A percentile compares a stretch with the other conserved stretches of the same genome.
These are phyloP conservation scores for Umbelopsis sp. DNA, from an alignment of 192 early-diverging fungal species.

Conservation along the genomic window DNA sequence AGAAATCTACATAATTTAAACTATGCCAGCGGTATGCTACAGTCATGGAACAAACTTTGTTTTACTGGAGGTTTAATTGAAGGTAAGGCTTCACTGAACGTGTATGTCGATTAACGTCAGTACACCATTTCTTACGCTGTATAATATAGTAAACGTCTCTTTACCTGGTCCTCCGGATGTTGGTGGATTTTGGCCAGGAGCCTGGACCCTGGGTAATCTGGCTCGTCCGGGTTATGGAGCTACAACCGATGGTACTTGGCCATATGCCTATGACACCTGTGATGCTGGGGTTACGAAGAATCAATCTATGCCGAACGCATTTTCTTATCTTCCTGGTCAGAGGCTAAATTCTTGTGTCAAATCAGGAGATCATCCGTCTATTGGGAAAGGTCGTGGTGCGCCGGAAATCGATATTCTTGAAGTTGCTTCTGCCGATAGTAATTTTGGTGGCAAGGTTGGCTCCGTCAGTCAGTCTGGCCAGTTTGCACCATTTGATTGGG, in stretches of 20 bases:
- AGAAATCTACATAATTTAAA: constrained; percentile 15
- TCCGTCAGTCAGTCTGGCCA: constrained; percentile 8
- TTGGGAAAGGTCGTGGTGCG: constrained; percentile 55
- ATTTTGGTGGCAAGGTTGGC: constrained; percentile 2
- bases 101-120: too few relatives aligned
- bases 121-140: neutral
- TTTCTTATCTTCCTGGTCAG: constrained; percentile 54
- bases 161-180: constrained; percentile 48
- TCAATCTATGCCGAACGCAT: constrained; percentile 53
- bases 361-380: constrained; percentile 53
- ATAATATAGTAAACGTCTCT: constrained; percentile 48
- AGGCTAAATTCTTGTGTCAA: constrained; percentile 55
- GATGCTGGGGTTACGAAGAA: constrained; percentile 55
- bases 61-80: constrained; percentile 65
- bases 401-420: constrained; percentile 62
- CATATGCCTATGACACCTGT: constrained; percentile 54
- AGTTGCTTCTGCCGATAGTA: constrained; percentile 19
- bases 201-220: constrained; percentile 61
- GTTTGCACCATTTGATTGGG: constrained; percentile 13
- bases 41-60: constrained; percentile 68
- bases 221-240: constrained; percentile 59
- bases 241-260: constrained; percentile 59
- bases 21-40: constrained; percentile 61
- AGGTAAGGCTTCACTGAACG: neutral
- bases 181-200: constrained; percentile 57